Percentiles rank a stretch among this genome's conserved stretches.
Conservation (phyloP, 768 basidiomycete genomes). For the Gyrodon lividus region DNA sequence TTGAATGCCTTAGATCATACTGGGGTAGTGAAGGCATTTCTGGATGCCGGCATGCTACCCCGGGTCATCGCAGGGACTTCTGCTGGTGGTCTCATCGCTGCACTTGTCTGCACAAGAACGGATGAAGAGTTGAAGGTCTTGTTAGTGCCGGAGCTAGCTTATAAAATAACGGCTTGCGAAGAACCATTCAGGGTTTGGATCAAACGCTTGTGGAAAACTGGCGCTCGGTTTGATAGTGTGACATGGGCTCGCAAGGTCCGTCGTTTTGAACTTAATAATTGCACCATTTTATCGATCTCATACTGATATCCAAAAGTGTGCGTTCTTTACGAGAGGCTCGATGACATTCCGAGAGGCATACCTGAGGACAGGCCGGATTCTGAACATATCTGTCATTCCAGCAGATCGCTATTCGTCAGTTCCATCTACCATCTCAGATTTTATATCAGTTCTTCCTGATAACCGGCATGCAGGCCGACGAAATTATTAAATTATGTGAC, state of each 20-base stretch:
- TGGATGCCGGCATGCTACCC: constrained; percentile 83
- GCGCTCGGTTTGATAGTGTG: constrained; percentile 92
- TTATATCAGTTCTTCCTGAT: constrained; percentile 8
- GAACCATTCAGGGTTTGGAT: constrained; percentile 73
- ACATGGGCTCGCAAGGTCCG: constrained; percentile 86
- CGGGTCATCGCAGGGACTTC: constrained; percentile 94
- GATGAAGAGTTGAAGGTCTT: constrained; percentile 80
- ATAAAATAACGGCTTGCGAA: constrained; percentile 78
- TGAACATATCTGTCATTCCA: constrained; percentile 93
- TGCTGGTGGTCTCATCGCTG: constrained; percentile 81
- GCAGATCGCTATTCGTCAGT: constrained; percentile 83
- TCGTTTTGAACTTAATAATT: not conserved
- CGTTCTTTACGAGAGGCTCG: constrained; percentile 90
- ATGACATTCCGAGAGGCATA: constrained; percentile 97
- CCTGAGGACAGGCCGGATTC: constrained; percentile 83
- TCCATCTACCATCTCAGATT: not conserved
- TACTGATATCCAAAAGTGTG: constrained; percentile 47
- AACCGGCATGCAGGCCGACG: constrained; percentile 62
- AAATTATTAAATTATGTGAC: constrained; percentile 95
- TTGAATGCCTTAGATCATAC: constrained; percentile 60
- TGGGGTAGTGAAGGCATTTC: constrained; percentile 89
- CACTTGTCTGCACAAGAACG: constrained; percentile 81
- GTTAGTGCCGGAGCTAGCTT: constrained; percentile 80
- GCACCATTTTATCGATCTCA: not conserved
- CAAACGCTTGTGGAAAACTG: constrained; percentile 75